These are phyloP conservation scores for Arxiozyma bovina DNA, from an alignment of 1,139 yeast species.

Conservation along the genomic window DNA sequence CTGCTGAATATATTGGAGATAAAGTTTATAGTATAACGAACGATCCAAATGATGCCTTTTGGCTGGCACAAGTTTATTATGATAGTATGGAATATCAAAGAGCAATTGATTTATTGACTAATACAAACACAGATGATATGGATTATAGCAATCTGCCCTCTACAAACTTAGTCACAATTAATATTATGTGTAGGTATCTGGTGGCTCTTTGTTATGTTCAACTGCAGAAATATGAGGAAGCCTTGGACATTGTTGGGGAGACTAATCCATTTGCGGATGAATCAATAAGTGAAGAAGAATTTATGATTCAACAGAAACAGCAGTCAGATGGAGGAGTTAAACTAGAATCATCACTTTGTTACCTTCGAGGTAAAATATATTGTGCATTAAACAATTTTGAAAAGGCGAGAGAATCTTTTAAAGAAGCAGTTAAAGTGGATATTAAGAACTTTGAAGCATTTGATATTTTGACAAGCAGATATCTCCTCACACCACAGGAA, in stretches of 20 bases:
- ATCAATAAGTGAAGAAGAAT: constrained; percentile 9
- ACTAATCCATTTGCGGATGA: constrained; percentile 53
- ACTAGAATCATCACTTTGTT: constrained; percentile 81
- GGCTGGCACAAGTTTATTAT: constrained; percentile 89
- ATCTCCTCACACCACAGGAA: constrained; percentile 73
- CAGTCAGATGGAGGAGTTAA: constrained; percentile 66
- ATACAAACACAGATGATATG: constrained; percentile 20
- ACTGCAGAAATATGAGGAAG: constrained; percentile 79
- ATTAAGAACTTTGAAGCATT: constrained; percentile 92
- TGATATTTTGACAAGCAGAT: constrained; percentile 64
- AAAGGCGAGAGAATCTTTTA: constrained; percentile 77
- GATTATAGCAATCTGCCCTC: not conserved
- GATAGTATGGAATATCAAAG: constrained; percentile 62
- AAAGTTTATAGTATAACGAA: constrained; percentile 65
- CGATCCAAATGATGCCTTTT: constrained; percentile 90
- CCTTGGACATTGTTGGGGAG: constrained; percentile 79
- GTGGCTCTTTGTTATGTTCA: constrained; percentile 70
- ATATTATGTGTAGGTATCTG: constrained; percentile 71
- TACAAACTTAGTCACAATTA: constrained; percentile 32
- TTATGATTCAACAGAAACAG: constrained; percentile 3
- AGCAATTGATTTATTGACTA: constrained; percentile 55
- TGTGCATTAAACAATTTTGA: constrained; percentile 80
- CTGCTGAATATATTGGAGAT: constrained; percentile 90
- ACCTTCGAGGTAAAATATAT: constrained; percentile 73
- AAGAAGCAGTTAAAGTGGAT: constrained; percentile 81